Evolutionary conservation across 441 rosid genomes (phyloP), one percentile per base, ranked within the genome.

Genomic region (Adansonia madagascariensis): DNA sequence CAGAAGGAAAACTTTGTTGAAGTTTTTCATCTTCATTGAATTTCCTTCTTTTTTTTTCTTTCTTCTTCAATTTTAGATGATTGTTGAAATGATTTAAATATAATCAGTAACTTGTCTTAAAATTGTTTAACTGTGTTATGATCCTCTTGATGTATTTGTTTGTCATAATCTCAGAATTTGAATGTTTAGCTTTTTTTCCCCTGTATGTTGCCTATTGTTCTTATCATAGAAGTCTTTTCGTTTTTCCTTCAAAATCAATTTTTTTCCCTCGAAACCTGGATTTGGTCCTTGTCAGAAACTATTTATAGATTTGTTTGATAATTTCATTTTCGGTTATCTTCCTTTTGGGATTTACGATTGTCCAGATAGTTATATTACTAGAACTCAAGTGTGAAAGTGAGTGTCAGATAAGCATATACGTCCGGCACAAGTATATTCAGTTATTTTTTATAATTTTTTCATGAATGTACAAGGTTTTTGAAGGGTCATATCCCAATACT

Each of bases 241-340:
- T 75, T 1, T 35, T n/a, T 35, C 20, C 15, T 1, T 35, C 15
- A 17, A 53, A 71, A 35, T 52, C 12, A 35, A 20, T 55, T 43
- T 43, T 43, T 43, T 35, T 11, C 62, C 2, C 41, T 44, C 41
- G 3, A 59, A 61, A 61, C 24, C 31, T 53, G 50, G 60, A 18
- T 75, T 64, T 49, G 17, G 60, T 62, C 61, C 71, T 49, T 63
- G 71, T 50, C 59, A 75, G 49, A 49, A 27, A n/a, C 64, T 72
- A 56, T 50, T 70, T 35, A n/a, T 24, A 1, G 11, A 69, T 15
- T 47, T 69, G 9, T 17, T 52, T 71, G 49, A 61, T 72, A 18
- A 71, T 52, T 71, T 35, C 75, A 4, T 39, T 72, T 41, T 35
- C 11, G 27, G 63, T 35, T 71, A n/a, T 71, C 10, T 55, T 56